A percentile compares a stretch with the other conserved stretches of the same genome.
Evolutionary conservation across 2,329 filamentous ascomycete species (phyloP).

Genomic region (Xylariales sp.): DNA sequence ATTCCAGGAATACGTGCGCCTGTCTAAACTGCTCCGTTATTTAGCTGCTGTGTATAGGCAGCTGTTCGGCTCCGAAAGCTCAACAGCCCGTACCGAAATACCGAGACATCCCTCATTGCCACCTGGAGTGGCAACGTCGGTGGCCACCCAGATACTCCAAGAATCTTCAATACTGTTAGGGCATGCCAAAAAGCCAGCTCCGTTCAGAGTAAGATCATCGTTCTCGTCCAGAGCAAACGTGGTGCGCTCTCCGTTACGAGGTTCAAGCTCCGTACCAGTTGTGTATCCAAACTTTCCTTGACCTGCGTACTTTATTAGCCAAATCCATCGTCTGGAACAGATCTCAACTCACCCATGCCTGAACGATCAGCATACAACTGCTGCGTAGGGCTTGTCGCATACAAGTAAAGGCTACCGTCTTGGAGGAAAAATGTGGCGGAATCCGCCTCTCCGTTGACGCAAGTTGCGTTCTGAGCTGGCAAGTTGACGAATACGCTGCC

Average conservation of each 20-base stretch:
- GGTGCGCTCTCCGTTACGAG: constrained; percentile 38
- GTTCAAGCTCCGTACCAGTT: constrained; percentile 35
- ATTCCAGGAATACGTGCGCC: too few relatives aligned
- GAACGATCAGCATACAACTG: constrained; percentile 50
- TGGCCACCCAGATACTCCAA: constrained; percentile 33
- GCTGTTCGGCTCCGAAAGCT: constrained; percentile 26
- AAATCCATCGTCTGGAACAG: constrained; percentile 22
- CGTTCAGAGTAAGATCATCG: constrained; percentile 42
- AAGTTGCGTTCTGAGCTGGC: constrained; percentile 42
- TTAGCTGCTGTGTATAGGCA: constrained; percentile 36
- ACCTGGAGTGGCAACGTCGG: constrained; percentile 29
- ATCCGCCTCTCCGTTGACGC: constrained; percentile 34
- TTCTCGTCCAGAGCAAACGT: constrained; percentile 41
- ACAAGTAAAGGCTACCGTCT: constrained; percentile 44
- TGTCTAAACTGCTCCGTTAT: too few relatives aligned
- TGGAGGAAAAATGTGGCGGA: constrained; percentile 46
- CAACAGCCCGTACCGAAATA: constrained; percentile 27
- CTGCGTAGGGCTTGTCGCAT: constrained; percentile 38
- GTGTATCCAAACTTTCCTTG: constrained; percentile 51
- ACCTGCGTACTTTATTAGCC: too few relatives aligned
- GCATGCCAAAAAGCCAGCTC: constrained; percentile 46
- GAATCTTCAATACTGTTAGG: constrained; percentile 38
- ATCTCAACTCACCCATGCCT: too few relatives aligned
- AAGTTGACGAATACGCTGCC: constrained; percentile 40
- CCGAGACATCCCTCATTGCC: constrained; percentile 32